Evolutionary conservation across 2,329 filamentous ascomycete species (phyloP).

Genomic region (Penicillium sp.): DNA sequence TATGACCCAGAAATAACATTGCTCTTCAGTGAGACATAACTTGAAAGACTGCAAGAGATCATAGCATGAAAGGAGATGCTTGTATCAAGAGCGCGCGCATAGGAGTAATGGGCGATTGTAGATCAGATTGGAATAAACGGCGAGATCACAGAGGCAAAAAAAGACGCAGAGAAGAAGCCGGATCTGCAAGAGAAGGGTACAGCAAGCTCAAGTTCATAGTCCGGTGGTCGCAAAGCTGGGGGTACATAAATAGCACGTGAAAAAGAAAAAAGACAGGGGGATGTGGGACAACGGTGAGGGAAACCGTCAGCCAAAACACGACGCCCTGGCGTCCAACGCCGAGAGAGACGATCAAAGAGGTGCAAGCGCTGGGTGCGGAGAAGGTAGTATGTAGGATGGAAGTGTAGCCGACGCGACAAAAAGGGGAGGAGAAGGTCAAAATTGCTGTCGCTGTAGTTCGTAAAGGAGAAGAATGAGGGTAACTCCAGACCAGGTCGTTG

Average conservation of each 20-base stretch:
- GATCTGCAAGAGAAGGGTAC: constrained; percentile 9
- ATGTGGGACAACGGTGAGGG: constrained; percentile 19
- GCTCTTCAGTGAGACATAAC: neutral
- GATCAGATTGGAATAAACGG: constrained; percentile 1
- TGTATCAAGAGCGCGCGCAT: constrained; percentile 5
- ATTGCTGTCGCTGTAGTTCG: constrained; percentile 15
- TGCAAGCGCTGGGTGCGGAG: constrained; percentile 24
- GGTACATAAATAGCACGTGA: constrained; percentile 2
- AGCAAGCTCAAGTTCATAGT: constrained; percentile 18
- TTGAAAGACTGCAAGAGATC: constrained; percentile 6
- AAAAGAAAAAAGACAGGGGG: constrained; percentile 14
- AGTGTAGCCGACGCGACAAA: constrained; percentile 9
- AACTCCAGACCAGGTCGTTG: constrained; percentile 9
- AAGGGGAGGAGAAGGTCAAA: constrained; percentile 12
- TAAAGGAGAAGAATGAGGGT: constrained; percentile 15
- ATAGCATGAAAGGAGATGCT: constrained; percentile 10
- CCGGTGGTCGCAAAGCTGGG: constrained; percentile 10
- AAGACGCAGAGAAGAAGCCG: constrained; percentile 7
- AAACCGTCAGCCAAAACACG: constrained; percentile 36
- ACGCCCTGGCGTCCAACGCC: constrained; percentile 42
- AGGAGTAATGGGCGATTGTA: neutral
- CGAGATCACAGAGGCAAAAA: neutral
- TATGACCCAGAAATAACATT: constrained; percentile 13
- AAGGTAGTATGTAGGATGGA: constrained; percentile 7
- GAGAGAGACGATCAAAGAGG: constrained; percentile 34